Percentiles rank a stretch among this genome's conserved stretches.
These are phyloP conservation scores for Ilyonectria robusta DNA, from an alignment of 2,329 filamentous ascomycete genomes.

Conservation along the genomic window DNA sequence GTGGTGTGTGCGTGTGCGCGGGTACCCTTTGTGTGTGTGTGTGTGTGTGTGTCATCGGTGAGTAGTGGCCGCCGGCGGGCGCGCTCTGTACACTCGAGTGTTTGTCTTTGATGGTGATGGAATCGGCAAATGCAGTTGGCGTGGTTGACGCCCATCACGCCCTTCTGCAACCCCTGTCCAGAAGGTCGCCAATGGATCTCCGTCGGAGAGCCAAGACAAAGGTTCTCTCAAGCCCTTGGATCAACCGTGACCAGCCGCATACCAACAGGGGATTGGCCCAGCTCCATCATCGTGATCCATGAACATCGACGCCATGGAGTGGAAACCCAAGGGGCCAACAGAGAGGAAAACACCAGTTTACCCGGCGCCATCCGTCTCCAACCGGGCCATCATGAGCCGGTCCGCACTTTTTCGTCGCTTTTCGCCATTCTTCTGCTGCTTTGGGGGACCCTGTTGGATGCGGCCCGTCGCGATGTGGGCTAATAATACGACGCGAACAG, in stretches of 20 bases:
- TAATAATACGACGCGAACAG: slow-evolving; percentile 18
- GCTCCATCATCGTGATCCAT: background rate
- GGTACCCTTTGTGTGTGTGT: background rate
- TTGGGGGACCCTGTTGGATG: slow-evolving; percentile 18
- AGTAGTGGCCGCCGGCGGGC: background rate
- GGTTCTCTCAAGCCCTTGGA: background rate
- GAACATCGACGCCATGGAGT: background rate
- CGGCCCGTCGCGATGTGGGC: slow-evolving; percentile 24
- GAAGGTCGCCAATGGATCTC: background rate
- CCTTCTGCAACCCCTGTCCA: slow-evolving; percentile 1
- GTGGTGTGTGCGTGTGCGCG: slow-evolving; percentile 3
- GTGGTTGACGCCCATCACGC: background rate
- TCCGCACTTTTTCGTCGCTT: background rate
- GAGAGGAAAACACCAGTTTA: slow-evolving; percentile 6
- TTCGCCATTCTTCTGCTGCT: slow-evolving; percentile 28
- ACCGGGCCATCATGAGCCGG: slow-evolving; percentile 20
- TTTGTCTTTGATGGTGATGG: slow-evolving; percentile 1
- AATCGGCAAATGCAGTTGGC: background rate
- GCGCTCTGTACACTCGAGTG: background rate
- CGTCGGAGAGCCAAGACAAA: slow-evolving; percentile 2
- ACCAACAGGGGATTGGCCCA: background rate
- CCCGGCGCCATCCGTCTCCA: slow-evolving; percentile 31
- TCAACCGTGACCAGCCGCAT: slow-evolving; percentile 3
- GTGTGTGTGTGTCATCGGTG: background rate
- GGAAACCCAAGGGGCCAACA: background rate